Evolutionary conservation across 306 rosid genomes (phyloP), one percentile per base, ranked within the genome.

Genomic region (Begonia peltatifolia): DNA sequence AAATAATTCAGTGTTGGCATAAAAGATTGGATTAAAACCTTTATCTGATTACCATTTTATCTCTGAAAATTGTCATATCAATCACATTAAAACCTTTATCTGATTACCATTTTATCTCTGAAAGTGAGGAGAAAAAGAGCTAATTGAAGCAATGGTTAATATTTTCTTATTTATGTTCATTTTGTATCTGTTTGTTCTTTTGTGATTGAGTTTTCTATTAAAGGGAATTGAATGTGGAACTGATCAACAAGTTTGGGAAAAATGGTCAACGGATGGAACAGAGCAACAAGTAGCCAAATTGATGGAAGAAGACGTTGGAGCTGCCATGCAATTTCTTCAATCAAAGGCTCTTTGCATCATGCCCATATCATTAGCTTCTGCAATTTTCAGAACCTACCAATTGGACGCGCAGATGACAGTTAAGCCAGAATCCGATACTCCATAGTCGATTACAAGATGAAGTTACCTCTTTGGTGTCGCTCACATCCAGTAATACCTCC

Each of bases 261-360:
- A 92, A 67, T 92, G 99, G 94, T 92, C 96, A 35, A 86, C 70
- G 58, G 96, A 86, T 56, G 99, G 95, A 17, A 86, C 94, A 42
- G 99, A 92, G 63, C 84, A 86, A 64, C 76, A 86, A 70, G 96
- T 86, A 48, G 96, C 99, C 9, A 92, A 92, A 66, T 76, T 92
- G 47, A 92, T 92, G 99, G 99, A 90, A 75, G 94, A 86, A 71
- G 95, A 92, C 60, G 77, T 92, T 15, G 99, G 99, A 75, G 94
- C 96, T 57, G 99, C 99, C 49, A 83, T 86, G 96, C 99, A 90
- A 54, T 77, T 79, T 68, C 99, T 90, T 61, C 99, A 90, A 72
- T 79, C 99, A 58, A 90, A 86, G 75, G 93, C 95, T 36, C 96
- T 90, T 6, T 90, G 99, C 71, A 86, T 90, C 67, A 90, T 90